Percentiles rank a stretch among this genome's conserved stretches.
These are phyloP conservation scores for Ceratocystis colombiana DNA, from an alignment of 2,329 filamentous ascomycete species.

Conservation along the genomic window DNA sequence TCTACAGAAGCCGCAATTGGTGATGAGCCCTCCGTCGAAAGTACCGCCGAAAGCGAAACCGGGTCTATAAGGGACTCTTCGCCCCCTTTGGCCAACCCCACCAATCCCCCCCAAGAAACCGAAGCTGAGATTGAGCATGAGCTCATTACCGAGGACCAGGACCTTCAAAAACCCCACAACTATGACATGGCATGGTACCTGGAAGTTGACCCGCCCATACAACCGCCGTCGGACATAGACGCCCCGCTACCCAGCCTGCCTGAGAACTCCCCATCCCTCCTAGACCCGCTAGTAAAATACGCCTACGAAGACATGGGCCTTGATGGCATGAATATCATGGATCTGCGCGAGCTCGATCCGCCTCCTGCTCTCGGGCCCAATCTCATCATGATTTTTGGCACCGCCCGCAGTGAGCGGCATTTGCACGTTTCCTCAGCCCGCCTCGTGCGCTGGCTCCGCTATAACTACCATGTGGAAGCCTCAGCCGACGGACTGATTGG, in stretches of 20 bases:
- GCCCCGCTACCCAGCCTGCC: slow-evolving; percentile 49
- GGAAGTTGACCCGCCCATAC: slow-evolving; percentile 54
- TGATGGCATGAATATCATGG: slow-evolving; percentile 68
- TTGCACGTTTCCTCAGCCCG: slow-evolving; percentile 82
- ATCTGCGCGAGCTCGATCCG: slow-evolving; percentile 74
- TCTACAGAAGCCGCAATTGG: not conserved
- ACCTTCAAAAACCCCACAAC: slow-evolving; percentile 27
- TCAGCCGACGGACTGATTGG: slow-evolving; percentile 81
- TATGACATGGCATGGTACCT: slow-evolving; percentile 69
- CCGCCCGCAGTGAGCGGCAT: slow-evolving; percentile 84
- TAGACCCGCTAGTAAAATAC: slow-evolving; percentile 64
- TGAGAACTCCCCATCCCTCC: slow-evolving; percentile 56
- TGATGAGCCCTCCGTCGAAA: not conserved
- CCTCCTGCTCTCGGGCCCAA: slow-evolving; percentile 79
- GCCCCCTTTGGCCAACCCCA: not conserved
- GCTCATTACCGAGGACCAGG: slow-evolving; percentile 25
- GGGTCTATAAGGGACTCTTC: too few species aligned
- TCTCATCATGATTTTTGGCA: slow-evolving; percentile 85
- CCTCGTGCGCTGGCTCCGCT: slow-evolving; percentile 76
- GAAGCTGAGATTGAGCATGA: slow-evolving; percentile 25
- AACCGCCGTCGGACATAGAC: slow-evolving; percentile 41
- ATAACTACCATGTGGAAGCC: slow-evolving; percentile 59
- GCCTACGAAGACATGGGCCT: slow-evolving; percentile 77
- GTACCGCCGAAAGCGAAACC: not conserved
- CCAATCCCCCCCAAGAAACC: not conserved